phyloP scores from a whole-genome alignment of 1,139 yeast genomes.

The Kodamaea arcana region DNA sequence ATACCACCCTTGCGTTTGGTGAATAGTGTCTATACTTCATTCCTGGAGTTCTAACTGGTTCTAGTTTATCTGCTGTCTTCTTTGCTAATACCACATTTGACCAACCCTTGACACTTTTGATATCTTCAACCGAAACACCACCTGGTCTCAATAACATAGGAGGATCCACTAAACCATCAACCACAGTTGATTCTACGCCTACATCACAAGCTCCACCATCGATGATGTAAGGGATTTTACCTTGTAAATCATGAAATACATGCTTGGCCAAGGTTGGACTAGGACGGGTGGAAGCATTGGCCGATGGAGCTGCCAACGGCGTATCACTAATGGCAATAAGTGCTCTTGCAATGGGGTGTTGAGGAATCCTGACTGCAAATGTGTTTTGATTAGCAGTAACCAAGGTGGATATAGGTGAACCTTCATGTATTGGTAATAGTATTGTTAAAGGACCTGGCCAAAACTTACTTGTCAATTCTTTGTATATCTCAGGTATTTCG shows the following conservation, averaged over 20 bases:
- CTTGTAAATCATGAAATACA: constrained; percentile 73
- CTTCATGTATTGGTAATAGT: constrained; percentile 58
- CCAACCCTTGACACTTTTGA: constrained; percentile 63
- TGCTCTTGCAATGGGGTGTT: constrained; percentile 86
- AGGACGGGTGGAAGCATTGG: constrained; percentile 93
- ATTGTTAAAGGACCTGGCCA: constrained; percentile 99
- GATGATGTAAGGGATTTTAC: constrained; percentile 75
- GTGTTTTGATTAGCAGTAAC: constrained; percentile 89
- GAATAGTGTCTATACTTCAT: constrained; percentile 97
- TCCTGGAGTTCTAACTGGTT: constrained; percentile 89
- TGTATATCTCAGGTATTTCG: constrained; percentile 63
- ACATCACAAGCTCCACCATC: constrained; percentile 92
- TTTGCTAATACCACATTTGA: constrained; percentile 57
- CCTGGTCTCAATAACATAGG: constrained; percentile 93
- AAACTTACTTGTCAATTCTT: constrained; percentile 55
- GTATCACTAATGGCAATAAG: constrained; percentile 79
- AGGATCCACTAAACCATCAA: constrained; percentile 81
- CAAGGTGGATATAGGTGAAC: constrained; percentile 56
- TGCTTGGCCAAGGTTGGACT: constrained; percentile 88
- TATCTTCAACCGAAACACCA: constrained; percentile 79
- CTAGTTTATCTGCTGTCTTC: constrained; percentile 59
- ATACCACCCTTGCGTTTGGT: constrained; percentile 77
- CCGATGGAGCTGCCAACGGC: constrained; percentile 96
- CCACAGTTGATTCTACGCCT: constrained; percentile 91
- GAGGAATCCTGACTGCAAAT: constrained; percentile 87